Base-by-base conservation (phyloP, 306 rosid species). In the Phaseolus lunatus region DNA sequence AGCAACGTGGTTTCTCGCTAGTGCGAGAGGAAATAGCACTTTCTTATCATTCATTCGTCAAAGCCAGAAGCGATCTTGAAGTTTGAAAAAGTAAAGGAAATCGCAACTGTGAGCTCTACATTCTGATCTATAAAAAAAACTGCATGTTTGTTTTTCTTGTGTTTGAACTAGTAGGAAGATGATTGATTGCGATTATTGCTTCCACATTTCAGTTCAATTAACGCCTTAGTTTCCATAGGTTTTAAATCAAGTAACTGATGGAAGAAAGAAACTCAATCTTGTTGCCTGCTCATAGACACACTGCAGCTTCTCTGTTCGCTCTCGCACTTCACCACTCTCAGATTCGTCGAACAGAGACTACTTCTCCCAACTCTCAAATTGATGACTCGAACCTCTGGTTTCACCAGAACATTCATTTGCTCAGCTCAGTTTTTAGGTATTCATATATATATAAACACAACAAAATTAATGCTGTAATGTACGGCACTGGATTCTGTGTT, bases 261-360 rank as follows among this genome's bases (percentile, higher is more conserved):
- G 89, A 86, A 74, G 89, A 85, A 59, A 26, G 65, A 19, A 27
- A 81, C 6, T 63, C 86, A 35, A 66, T 81, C 18, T 79, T 90
- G 65, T 73, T 43, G 31, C 80, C 79, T 26, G 48, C 87, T n/a
- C 87, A 85, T 27, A 83, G 70, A 50, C 75, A 86, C 65, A 89
- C 90, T 23, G 78, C 89, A 7, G 90, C 86, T 33, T 89, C 77
- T 70, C 33, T 86, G 69, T 88, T 90, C 23, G 81, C 87, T 16
- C 26, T 84, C 50, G 90, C 92, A 26, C 79, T 90, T 76, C 82
- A 88, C 85, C 87, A 63, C 37, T 83, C 90, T 39, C 95, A 88
- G 73, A 45, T 81, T 67, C 83, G 77, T 61, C 90, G 76, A 67
- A 35, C 73, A 50, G 3, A 11, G 5, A 12, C 48, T 43, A 12